Evolutionary conservation across 2,329 filamentous ascomycete genomes (phyloP).

Genomic region (Colletotrichum plurivorum): DNA sequence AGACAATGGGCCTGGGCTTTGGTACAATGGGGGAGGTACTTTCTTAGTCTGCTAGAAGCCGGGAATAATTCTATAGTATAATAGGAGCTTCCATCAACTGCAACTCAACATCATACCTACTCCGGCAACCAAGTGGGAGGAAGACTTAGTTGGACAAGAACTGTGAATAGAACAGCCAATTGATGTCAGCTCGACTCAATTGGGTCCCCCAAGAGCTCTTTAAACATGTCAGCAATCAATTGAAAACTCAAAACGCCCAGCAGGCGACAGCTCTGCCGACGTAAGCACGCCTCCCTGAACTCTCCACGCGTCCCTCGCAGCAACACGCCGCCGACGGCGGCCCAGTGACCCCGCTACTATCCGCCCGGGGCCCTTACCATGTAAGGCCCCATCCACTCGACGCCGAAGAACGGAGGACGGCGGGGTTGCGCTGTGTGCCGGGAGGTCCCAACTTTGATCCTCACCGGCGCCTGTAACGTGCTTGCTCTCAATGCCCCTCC

Average conservation of each 20-base stretch:
- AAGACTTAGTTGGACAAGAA: no score
- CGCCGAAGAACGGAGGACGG: slow-evolving; percentile 41
- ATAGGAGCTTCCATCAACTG: no score
- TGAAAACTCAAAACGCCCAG: background rate
- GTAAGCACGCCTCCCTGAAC: no score
- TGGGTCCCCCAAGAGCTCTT: background rate
- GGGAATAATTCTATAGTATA: background rate
- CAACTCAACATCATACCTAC: no score
- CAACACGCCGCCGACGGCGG: background rate
- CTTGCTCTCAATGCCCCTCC: no score
- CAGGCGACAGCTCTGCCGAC: background rate
- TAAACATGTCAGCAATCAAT: background rate
- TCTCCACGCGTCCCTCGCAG: slow-evolving; percentile 1
- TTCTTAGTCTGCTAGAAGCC: background rate
- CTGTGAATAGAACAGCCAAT: background rate
- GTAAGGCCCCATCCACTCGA: background rate
- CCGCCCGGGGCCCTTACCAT: slow-evolving; percentile 16
- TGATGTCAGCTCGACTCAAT: background rate
- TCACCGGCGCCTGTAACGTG: background rate
- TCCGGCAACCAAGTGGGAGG: no score
- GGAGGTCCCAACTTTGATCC: slow-evolving; percentile 24
- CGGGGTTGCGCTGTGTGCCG: slow-evolving; percentile 26
- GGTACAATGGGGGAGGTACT: background rate
- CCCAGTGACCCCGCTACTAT: slow-evolving; percentile 21
- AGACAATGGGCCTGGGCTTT: slow-evolving; percentile 7